These are phyloP conservation scores for Penicillium thymicola DNA, from an alignment of 2,329 filamentous ascomycete genomes.

Conservation along the genomic window DNA sequence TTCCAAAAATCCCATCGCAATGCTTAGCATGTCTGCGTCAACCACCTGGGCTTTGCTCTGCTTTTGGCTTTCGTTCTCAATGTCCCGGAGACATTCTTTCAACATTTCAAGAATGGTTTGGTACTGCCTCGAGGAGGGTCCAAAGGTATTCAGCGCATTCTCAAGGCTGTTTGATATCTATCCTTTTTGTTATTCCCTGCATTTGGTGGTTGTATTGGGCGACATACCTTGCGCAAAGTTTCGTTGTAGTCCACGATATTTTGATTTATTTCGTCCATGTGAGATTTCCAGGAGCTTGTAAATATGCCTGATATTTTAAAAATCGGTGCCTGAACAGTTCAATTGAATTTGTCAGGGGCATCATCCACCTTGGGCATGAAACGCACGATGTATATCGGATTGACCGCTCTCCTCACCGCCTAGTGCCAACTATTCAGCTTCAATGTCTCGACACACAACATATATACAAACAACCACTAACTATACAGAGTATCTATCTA, in stretches of 20 bases:
- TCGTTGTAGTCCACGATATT: conserved; percentile 18
- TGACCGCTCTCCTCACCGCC: conserved; percentile 5
- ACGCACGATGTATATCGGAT: neutral
- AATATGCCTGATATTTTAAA: neutral
- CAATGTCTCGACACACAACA: too few relatives aligned
- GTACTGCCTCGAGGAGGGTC: conserved; percentile 37
- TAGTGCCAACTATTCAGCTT: neutral
- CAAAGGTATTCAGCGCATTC: conserved; percentile 42
- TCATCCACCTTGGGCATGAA: neutral
- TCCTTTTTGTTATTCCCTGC: neutral
- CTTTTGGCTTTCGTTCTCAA: conserved; percentile 20
- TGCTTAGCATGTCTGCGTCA: conserved; percentile 31
- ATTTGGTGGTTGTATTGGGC: neutral
- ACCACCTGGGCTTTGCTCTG: conserved; percentile 11
- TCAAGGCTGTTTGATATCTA: conserved; percentile 44
- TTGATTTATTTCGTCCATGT: neutral
- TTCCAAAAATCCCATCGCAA: conserved; percentile 35
- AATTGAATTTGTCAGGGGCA: neutral
- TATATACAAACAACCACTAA: too few relatives aligned
- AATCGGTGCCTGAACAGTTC: neutral
- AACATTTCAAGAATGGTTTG: conserved; percentile 37
- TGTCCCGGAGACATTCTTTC: conserved; percentile 31
- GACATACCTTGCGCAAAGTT: conserved; percentile 16
- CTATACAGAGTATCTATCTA: neutral
- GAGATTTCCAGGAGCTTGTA: neutral